Evolutionary conservation across 371 early-diverging fungal species (phyloP).

Genomic region (Mucor plumbeus): DNA sequence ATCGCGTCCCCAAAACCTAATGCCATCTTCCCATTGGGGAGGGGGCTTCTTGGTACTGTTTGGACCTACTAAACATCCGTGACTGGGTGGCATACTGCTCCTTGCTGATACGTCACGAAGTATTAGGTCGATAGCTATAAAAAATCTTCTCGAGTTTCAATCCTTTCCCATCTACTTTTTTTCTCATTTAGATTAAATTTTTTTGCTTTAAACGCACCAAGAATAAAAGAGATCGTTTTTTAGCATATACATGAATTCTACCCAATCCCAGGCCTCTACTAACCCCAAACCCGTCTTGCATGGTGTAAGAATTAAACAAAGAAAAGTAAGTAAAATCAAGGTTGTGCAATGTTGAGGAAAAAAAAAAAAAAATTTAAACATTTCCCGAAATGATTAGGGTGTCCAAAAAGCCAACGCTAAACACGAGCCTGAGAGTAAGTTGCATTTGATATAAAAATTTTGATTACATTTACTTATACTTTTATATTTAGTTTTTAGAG

Average conservation of each 20-base stretch:
- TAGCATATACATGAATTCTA: slow-evolving; percentile 59
- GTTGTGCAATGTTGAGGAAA: background rate
- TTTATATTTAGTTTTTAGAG: slow-evolving; percentile 66
- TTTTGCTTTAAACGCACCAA: slow-evolving; percentile 19
- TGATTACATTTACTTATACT: background rate
- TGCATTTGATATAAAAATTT: background rate
- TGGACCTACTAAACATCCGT: background rate
- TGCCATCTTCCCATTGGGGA: background rate
- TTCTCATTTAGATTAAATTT: slow-evolving; percentile 4
- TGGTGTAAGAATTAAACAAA: slow-evolving; percentile 84
- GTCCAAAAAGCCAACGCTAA: slow-evolving; percentile 85
- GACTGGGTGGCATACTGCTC: background rate
- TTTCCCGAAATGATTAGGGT: slow-evolving; percentile 55
- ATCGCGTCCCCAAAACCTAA: background rate
- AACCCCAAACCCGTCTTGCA: slow-evolving; percentile 73
- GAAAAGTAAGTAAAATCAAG: slow-evolving; percentile 56
- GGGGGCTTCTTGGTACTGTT: background rate
- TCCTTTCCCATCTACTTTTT: background rate
- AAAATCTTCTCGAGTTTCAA: background rate
- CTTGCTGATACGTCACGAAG: slow-evolving; percentile 5
- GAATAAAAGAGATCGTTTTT: slow-evolving; percentile 31
- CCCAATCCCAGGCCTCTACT: slow-evolving; percentile 60
- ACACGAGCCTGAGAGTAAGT: slow-evolving; percentile 81
- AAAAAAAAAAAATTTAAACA: background rate
- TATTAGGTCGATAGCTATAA: background rate